A percentile compares a stretch with the other conserved stretches of the same genome.
These are phyloP conservation scores for Verticillium tricorpus DNA, from an alignment of 2,329 filamentous ascomycete genomes.

Conservation along the genomic window DNA sequence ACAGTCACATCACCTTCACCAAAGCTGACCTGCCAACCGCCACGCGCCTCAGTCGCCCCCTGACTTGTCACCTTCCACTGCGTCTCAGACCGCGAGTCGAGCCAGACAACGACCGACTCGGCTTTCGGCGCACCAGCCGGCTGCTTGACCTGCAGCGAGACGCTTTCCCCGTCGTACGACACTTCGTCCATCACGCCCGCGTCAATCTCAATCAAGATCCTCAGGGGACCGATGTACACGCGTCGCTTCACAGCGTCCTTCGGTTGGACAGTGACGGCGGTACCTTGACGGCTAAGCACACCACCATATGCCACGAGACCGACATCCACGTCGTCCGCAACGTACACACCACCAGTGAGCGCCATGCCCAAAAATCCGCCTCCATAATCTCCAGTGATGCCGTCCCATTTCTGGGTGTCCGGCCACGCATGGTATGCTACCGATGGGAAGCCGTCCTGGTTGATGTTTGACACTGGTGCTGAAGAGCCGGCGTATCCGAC, in stretches of 20 bases:
- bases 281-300: constrained; percentile 21
- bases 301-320: constrained; percentile 49
- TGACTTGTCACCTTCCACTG: constrained; percentile 9
- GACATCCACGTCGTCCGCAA: constrained; percentile 37
- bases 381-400: constrained; percentile 54
- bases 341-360: constrained; percentile 44
- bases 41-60: constrained; percentile 7
- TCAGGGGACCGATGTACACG: constrained; percentile 43
- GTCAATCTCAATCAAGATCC: constrained; percentile 34
- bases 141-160: neutral
- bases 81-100: constrained; percentile 21
- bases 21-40: constrained; percentile 13
- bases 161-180: constrained; percentile 19
- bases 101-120: constrained; percentile 28
- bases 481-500: constrained; percentile 50
- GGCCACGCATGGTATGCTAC: constrained; percentile 55
- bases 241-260: constrained; percentile 41
- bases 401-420: constrained; percentile 51
- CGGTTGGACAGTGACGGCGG: constrained; percentile 29
- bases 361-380: constrained; percentile 47
- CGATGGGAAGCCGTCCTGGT: constrained; percentile 47
- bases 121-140: constrained; percentile 10
- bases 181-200: constrained; percentile 37
- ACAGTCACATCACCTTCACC: neutral
- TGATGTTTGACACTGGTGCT: constrained; percentile 51